phyloP scores from a whole-genome alignment of 345 rosid species.

The Cochlearia excelsa region DNA sequence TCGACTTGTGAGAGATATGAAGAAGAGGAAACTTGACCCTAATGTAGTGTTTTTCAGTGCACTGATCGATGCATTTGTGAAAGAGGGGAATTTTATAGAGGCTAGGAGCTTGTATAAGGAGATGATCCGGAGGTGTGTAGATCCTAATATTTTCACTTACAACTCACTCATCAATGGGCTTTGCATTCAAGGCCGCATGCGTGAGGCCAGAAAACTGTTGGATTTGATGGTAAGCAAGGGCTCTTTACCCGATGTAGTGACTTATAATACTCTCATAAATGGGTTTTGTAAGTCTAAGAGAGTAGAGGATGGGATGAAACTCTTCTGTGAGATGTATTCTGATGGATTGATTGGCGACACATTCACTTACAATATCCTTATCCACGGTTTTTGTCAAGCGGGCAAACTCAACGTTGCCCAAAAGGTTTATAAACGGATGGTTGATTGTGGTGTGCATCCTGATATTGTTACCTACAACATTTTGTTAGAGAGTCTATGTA shows the following conservation, averaged over 20 bases:
- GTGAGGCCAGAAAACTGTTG: slow-evolving; percentile 14
- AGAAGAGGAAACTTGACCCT: slow-evolving; percentile 14
- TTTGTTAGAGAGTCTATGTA: slow-evolving; percentile 25
- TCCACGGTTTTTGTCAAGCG: slow-evolving; percentile 19
- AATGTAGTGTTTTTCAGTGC: slow-evolving; percentile 18
- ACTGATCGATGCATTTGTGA: slow-evolving; percentile 15
- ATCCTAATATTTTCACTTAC: slow-evolving; percentile 23
- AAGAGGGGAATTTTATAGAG: slow-evolving; percentile 9
- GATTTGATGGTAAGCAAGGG: slow-evolving; percentile 7
- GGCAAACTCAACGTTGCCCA: slow-evolving; percentile 22
- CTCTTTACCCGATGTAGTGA: slow-evolving; percentile 13
- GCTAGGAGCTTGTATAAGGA: slow-evolving; percentile 21
- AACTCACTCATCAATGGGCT: slow-evolving; percentile 27
- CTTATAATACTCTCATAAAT: slow-evolving; percentile 27
- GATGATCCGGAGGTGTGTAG: slow-evolving; percentile 23
- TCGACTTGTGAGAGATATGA: slow-evolving; percentile 18
- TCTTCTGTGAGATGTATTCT: slow-evolving; percentile 17
- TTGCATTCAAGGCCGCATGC: slow-evolving; percentile 7
- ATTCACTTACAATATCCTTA: slow-evolving; percentile 31
- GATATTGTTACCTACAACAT: slow-evolving; percentile 26
- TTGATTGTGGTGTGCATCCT: slow-evolving; percentile 26
- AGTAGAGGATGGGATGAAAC: slow-evolving; percentile 27
- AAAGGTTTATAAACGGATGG: slow-evolving; percentile 23
- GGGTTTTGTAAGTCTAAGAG: slow-evolving; percentile 24
- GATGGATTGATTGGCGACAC: slow-evolving; percentile 18